phyloP scores from a whole-genome alignment of 345 rosid genomes.

The thale cress (Arabidopsis thaliana) region TAIR10.1 NC_003071.7:12588501-12589000 shows the following conservation, averaged over 20 bases:
- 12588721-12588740: constrained; percentile 41
- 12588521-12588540: constrained; percentile 35
- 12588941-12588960: background rate
- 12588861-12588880: constrained; percentile 46
- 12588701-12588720: constrained; percentile 53
- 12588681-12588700: constrained; percentile 43
- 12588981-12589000: constrained; percentile 60
- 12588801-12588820: constrained; percentile 59
- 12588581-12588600: background rate
- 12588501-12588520: constrained; percentile 24
- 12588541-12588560: constrained; percentile 11
- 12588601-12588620: background rate
- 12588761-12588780: constrained; percentile 61
- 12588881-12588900: constrained; percentile 20
- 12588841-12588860: background rate
- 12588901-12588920: background rate
- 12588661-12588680: constrained; percentile 64
- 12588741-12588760: constrained; percentile 60
- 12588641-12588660: background rate
- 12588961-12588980: constrained; percentile 48
- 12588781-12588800: constrained; percentile 64
- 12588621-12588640: background rate
- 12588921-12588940: too few relatives aligned
- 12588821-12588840: constrained; percentile 52
- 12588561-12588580: constrained; percentile 26